Conservation (phyloP, 306 rosid genomes). For the Rosa multiflora region DNA sequence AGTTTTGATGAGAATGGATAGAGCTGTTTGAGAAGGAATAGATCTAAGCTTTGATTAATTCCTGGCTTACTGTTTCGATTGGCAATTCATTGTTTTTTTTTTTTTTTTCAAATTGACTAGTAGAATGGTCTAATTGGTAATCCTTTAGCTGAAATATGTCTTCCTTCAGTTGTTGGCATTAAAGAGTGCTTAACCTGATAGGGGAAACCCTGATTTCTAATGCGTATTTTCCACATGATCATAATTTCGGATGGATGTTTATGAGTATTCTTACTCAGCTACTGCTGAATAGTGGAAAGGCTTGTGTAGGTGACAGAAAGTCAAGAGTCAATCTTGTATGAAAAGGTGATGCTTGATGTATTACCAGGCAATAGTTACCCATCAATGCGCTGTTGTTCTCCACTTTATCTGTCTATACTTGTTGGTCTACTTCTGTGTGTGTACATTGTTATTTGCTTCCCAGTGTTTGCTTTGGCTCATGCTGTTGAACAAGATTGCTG, state of each 20-base stretch:
- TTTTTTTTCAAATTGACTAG: too few species aligned
- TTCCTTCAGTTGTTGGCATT: background rate
- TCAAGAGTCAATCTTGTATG: background rate
- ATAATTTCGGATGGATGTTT: background rate
- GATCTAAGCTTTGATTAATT: slow-evolving; percentile 33
- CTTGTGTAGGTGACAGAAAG: background rate
- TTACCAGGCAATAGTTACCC: background rate
- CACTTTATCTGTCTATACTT: background rate
- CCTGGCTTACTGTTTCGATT: background rate
- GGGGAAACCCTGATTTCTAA: background rate
- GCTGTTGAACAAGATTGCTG: background rate
- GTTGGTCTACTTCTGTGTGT: background rate
- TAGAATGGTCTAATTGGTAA: background rate
- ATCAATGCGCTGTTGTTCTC: background rate
- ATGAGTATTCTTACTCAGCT: background rate
- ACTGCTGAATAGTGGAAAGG: slow-evolving; percentile 1
- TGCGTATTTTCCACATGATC: background rate
- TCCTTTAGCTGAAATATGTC: background rate
- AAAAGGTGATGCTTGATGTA: background rate
- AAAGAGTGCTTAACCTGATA: background rate
- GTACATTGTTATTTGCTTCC: background rate
- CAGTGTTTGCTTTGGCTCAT: background rate
- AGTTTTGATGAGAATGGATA: slow-evolving; percentile 7
- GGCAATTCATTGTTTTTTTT: too few species aligned
- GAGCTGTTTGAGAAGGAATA: slow-evolving; percentile 21